These are phyloP conservation scores for Ogataea pilisensis DNA, from an alignment of 805 yeast genomes.

Conservation along the genomic window DNA sequence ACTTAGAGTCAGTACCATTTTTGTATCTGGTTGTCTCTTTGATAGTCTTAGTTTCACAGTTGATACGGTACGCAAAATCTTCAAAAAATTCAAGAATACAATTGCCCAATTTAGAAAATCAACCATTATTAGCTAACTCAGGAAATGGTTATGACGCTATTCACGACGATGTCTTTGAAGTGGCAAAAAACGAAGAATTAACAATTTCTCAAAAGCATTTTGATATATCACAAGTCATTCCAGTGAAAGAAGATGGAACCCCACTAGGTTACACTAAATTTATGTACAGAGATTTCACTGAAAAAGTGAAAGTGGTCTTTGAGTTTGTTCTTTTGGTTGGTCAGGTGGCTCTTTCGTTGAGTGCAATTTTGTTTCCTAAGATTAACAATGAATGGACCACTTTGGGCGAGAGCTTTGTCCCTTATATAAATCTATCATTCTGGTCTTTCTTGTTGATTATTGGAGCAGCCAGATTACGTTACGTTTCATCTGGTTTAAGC, in stretches of 20 bases:
- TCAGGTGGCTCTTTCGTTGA: slow-evolving; percentile 34
- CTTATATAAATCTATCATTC: slow-evolving; percentile 29
- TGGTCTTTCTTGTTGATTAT: slow-evolving; percentile 44
- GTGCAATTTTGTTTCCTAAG: slow-evolving; percentile 31
- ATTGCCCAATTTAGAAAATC: slow-evolving; percentile 12
- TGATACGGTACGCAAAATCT: slow-evolving; percentile 9
- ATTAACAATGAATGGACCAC: slow-evolving; percentile 34
- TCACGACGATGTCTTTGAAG: slow-evolving; percentile 10
- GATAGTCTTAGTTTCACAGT: slow-evolving; percentile 20
- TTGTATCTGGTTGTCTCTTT: slow-evolving; percentile 31
- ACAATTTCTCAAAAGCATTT: slow-evolving; percentile 56
- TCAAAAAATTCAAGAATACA: background rate
- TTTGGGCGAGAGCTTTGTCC: slow-evolving; percentile 7
- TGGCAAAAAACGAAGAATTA: background rate
- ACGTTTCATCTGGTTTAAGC: slow-evolving; percentile 31
- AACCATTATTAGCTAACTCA: slow-evolving; percentile 12
- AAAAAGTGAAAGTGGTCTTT: slow-evolving; percentile 47
- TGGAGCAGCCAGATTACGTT: slow-evolving; percentile 36
- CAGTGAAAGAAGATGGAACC: slow-evolving; percentile 55
- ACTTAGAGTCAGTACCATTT: slow-evolving; percentile 31
- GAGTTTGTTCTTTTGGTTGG: slow-evolving; percentile 39
- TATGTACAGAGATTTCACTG: slow-evolving; percentile 46
- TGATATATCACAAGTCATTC: slow-evolving; percentile 52
- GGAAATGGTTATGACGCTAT: slow-evolving; percentile 20
- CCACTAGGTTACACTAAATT: slow-evolving; percentile 51